Evolutionary conservation across 805 yeast species (phyloP), one percentile per base, ranked within the genome.

Genomic region (Teunomyces cretensis): DNA sequence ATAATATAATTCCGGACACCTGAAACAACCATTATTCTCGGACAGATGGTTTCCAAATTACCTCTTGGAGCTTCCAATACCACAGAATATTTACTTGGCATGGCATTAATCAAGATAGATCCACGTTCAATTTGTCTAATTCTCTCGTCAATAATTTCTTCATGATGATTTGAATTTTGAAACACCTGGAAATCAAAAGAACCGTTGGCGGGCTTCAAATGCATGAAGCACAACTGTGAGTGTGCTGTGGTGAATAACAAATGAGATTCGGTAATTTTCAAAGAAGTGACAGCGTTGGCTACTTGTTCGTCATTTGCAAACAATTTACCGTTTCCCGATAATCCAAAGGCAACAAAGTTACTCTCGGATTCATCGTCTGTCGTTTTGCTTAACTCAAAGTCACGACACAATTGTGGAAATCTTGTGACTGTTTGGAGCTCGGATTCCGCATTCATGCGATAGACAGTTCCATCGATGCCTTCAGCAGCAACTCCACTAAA

Each of bases 61-160:
- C 99, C 99, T 62, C 99, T 79, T 47, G 96, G 96, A 4, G 97
- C 97, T 64, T 94, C 97, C 43, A 94, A 72, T 3, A 88, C 82
- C 14, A 95, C 90, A 0, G 91, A 78, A 45, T 90, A 83, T 44
- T 80, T 85, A 0, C 92, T 80, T 1, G 97, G 97, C 57, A 90
- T 84, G 1, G 81, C 80, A 32, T 90, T 74, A 0, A 92, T 88
- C 39, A 94, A 65, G n/a, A 86, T 55, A 0, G 97, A 89, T 1
- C 99, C 98, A 52, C 97, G 77, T 66, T 94, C 99, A 43, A 94
- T 84, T 47, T 84, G 80, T 56, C 99, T 80, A 12, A 85, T 76
- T 66, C 97, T 80, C 68, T 92, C 99, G 63, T 89, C 97, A 27
- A 63, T 56, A 2, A 56, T 46, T 6, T 55, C 46, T 6, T 52